Evolutionary conservation across 2,329 filamentous ascomycete genomes (phyloP), one percentile per base, ranked within the genome.

Genomic region (Aspergillus phoenicis): DNA sequence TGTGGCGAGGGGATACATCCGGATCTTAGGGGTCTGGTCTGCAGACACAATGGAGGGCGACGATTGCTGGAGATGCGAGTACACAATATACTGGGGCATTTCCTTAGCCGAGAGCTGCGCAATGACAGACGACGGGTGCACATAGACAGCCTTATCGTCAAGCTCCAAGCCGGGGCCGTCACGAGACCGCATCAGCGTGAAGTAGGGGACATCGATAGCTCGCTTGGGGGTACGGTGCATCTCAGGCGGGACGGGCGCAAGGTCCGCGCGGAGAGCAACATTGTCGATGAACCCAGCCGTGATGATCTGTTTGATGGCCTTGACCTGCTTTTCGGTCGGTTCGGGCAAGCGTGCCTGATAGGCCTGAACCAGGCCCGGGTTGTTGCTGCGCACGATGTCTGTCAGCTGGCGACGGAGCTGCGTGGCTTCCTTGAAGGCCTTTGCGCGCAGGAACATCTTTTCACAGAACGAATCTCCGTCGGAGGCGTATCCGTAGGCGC

Each of bases 201-300:
- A 77, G 73, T 98, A 99, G 0, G 94, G 91, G 2, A 98, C 91
- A 68, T 98, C 93, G 65, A 95, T 96, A 1, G 93, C 91, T n/a
- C 93, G 87, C 54, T 87, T 87, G 0, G 93, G 91, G 63, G 90
- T 91, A 17, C 89, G 83, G 49, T 82, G 78, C 57, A 84, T 78
- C 63, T 89, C 87, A 0, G 89, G 88, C 0, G 91, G 90, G 11
- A 83, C 84, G 0, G 92, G 91, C 0, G 91, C 84, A n/a, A 92
- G 81, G 75, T 99, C 94, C 4, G 91, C 91, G 62, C 95, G 91
- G 68, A 98, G 93, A 49, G 95, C 95, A 43, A 99, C 85, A 68
- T 97, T 91, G 76, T 99, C 95, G 70, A 98, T 87, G 79, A 97
- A 98, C 1, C 94, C 95, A 0, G 92, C 90, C 0, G 94, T 91